Base-by-base conservation (phyloP, 225 moss, liverwort and hornwort genomes). In the Physcomitrium patens region DNA sequence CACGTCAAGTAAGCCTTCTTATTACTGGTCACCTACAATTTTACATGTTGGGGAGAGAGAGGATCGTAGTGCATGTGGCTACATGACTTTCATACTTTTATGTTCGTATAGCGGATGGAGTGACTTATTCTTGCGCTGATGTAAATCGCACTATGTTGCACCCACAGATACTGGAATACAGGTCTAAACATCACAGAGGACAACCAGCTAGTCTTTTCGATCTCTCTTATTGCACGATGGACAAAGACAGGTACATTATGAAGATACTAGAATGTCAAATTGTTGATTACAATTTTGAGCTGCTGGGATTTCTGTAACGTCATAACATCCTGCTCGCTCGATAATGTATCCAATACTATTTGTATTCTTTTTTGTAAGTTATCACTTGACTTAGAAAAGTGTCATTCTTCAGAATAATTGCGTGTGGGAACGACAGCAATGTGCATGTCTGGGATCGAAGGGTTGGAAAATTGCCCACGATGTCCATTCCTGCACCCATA, bases 381-480 rank as follows among this genome's bases (percentile, higher is more conserved):
- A 11, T 61, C 27, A 24, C 57, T 52, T 14, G 71, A 23, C 57
- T 72, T 55, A 67, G 75, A 62, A 41, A 19, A 41, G 31, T 84
- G 69, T 60, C 27, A 31, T 64, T 65, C 44, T 60, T 69, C 83
- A 97, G 97, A 83, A 73, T 97, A 28, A 53, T 97, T 83, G 94
- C 97, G 42, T 93, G 92, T 90, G 97, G 97, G 42, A 94, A 78
- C 78, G 92, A 93, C 76, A 79, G 82, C 71, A 81, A 86, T 45
- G 87, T 97, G 54, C 87, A 91, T 60, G 81, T 97, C 56, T 97
- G 97, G 97, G 97, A 97, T 74, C 77, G 94, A 77, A 88, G 97
- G 78, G 44, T 71, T 64, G 86, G 90, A 61, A 89, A 85, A 77
- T 71, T 74, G 47, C 90, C 97, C 65, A 68, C 73, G 58, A 78